Evolutionary conservation across 1,284 basidiomycete species (phyloP).

Genomic region (Cryptococcus floricola): DNA sequence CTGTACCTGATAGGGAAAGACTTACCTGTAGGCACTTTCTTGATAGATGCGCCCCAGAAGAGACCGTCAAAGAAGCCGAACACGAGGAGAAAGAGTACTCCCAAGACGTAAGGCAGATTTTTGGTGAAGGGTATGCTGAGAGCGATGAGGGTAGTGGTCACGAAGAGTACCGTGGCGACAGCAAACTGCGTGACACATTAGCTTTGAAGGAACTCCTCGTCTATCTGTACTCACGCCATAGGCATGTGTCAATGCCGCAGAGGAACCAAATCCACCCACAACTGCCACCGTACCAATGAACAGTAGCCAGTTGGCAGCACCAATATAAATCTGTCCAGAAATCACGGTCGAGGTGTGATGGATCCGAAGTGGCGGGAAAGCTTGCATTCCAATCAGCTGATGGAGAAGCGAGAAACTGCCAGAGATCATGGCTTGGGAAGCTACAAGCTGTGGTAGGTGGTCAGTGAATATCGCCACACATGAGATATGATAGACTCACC

Average conservation of each 20-base stretch:
- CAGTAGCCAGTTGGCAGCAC: conserved; percentile 58
- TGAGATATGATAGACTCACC: conserved; percentile 35
- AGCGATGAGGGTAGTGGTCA: conserved; percentile 58
- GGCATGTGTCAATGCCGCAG: conserved; percentile 56
- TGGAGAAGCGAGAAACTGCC: conserved; percentile 63
- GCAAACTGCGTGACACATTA: conserved; percentile 52
- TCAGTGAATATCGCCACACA: not conserved
- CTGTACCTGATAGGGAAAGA: conserved; percentile 40
- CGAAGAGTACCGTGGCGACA: conserved; percentile 62
- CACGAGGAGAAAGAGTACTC: conserved; percentile 54
- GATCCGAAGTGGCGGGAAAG: conserved; percentile 59
- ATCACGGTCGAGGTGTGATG: conserved; percentile 59
- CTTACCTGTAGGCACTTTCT: conserved; percentile 55
- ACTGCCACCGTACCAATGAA: conserved; percentile 53
- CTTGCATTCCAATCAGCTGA: conserved; percentile 61
- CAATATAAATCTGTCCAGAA: conserved; percentile 64
- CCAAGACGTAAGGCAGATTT: conserved; percentile 52
- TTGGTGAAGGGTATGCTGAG: conserved; percentile 62
- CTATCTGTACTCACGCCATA: conserved; percentile 45
- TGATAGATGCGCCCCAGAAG: conserved; percentile 62
- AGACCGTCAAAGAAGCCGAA: conserved; percentile 63
- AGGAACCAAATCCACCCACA: conserved; percentile 55
- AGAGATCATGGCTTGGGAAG: conserved; percentile 65
- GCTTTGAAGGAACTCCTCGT: no score
- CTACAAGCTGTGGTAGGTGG: conserved; percentile 21